Base-by-base conservation (phyloP, 257 asterid species). In the Capsicum baccatum region DNA sequence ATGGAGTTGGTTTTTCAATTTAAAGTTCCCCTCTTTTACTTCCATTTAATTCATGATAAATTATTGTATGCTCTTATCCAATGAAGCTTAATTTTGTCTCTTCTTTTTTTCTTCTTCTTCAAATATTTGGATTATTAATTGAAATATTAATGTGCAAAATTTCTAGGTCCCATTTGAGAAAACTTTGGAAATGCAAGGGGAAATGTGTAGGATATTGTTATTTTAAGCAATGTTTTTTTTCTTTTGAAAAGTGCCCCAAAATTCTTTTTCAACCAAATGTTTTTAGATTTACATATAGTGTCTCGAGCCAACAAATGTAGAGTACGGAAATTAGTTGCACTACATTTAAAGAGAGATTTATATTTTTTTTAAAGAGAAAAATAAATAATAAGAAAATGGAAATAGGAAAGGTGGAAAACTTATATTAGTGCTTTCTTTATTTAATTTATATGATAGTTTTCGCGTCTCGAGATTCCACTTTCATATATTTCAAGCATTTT, bases 91-190 rank as follows among this genome's bases (percentile, higher is more conserved):
- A 3, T 26, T 74, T 74, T 50, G 60, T 74, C 59, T 21, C n/a
- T 50, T 69, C 0, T 17, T 42, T 67, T 5, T 67, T 2, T 14
- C 42, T 17, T 17, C 17, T 44, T 44, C 5, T 21, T 3, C 60
- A 74, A 12, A 19, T 12, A 4, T 11, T 9, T 44, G 6, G 69
- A 48, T 50, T 21, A 74, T 33, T 74, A 47, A 48, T 73, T 73
- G n/a, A 73, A 19, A 47, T 26, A n/a, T 48, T 39, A 26, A 48
- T 74, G 37, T 50, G 19, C 17, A 48, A 52, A 26, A 74, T 6
- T 74, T 52, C 81, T 26, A 76, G 81, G 81, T 8, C 81, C 26
- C 81, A 52, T 44, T 80, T 80, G 74, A 39, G 83, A 47, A 79
- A 19, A 35, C n/a, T 14, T 58, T 35, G 69, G 55, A 42, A 42